Evolutionary conservation across 2,329 filamentous ascomycete genomes (phyloP).

Genomic region (Fusarium sororula): DNA sequence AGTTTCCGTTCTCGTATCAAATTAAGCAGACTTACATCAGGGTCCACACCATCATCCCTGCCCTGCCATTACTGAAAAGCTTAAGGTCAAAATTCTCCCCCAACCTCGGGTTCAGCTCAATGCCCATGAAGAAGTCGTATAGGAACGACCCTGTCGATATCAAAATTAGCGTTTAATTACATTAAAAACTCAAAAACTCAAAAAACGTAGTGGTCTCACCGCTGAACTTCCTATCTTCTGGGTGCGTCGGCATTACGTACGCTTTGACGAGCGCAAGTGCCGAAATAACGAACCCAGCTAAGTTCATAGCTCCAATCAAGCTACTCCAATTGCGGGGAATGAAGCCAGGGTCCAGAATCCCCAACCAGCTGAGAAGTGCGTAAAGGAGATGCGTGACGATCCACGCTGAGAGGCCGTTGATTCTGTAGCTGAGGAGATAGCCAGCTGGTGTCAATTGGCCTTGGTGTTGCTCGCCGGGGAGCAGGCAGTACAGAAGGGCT

Average conservation of each 20-base stretch:
- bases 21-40: conserved; percentile 47
- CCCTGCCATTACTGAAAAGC: conserved; percentile 57
- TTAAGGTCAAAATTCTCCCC: conserved; percentile 56
- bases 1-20: conserved; percentile 26
- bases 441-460: conserved; percentile 56
- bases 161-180: conserved; percentile 2
- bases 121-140: conserved; percentile 58
- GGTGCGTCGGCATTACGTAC: conserved; percentile 50
- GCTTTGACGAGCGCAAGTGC: conserved; percentile 51
- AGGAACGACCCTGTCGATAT: conserved; percentile 44
- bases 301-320: conserved; percentile 50
- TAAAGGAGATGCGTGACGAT: conserved; percentile 49
- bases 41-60: conserved; percentile 59
- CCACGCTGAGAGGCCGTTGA: conserved; percentile 55
- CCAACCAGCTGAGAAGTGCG: conserved; percentile 37
- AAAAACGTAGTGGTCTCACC: conserved; percentile 30
- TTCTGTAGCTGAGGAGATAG: conserved; percentile 53
- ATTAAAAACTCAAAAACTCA: not conserved
- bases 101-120: conserved; percentile 56
- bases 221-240: conserved; percentile 54
- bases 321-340: conserved; percentile 55
- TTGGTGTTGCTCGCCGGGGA: conserved; percentile 31
- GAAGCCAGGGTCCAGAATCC: conserved; percentile 50
- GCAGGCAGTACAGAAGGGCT: conserved; percentile 17
- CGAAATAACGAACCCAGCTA: conserved; percentile 43